These are phyloP conservation scores for Linderniella brevidens DNA, from an alignment of 257 asterid species.

Conservation along the genomic window DNA sequence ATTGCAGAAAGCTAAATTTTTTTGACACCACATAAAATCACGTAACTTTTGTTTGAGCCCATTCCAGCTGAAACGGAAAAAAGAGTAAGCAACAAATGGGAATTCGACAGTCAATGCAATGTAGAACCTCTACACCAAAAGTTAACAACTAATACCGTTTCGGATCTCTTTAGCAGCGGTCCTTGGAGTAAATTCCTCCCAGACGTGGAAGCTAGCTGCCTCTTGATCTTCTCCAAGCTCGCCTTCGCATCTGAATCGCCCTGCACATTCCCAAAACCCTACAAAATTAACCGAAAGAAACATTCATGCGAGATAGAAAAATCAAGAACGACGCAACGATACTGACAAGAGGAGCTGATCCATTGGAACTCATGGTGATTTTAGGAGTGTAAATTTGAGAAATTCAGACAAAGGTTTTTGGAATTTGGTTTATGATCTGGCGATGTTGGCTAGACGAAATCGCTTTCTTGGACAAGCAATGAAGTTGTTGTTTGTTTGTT, in stretches of 20 bases:
- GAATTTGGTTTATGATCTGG: too few species aligned
- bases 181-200: constrained; percentile 91
- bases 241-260: constrained; percentile 67
- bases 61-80: too few species aligned
- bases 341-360: background rate
- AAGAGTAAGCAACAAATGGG: constrained; percentile 2
- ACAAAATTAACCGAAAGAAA: background rate
- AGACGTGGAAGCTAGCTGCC: constrained; percentile 90
- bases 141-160: constrained; percentile 35
- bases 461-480: too few species aligned
- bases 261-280: constrained; percentile 16
- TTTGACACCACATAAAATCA: too few species aligned
- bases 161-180: constrained; percentile 96
- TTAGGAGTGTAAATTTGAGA: background rate
- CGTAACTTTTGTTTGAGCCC: too few species aligned
- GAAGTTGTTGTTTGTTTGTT: too few species aligned
- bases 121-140: too few species aligned
- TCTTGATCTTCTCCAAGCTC: constrained; percentile 96
- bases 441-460: too few species aligned
- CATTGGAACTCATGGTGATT: background rate
- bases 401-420: background rate
- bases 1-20: too few species aligned
- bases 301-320: background rate
- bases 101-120: background rate
- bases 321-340: background rate